phyloP scores from a whole-genome alignment of 495 filamentous ascomycete species.

The Hypomontagnella submonticulosa region DNA sequence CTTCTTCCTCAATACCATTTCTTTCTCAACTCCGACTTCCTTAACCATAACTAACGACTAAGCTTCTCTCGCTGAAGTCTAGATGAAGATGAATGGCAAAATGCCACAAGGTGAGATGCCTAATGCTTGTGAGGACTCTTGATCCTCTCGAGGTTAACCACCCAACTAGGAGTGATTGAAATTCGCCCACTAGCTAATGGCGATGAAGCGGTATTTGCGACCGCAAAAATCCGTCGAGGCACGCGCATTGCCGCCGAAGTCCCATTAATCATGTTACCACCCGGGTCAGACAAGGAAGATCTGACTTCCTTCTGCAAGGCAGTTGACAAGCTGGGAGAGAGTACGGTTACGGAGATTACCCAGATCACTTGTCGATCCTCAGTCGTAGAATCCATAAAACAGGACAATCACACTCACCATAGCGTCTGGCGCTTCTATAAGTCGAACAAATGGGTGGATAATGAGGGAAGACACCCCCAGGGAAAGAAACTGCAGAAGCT shows the following conservation, averaged over 20 bases:
- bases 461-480: constrained; percentile 1
- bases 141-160: neutral
- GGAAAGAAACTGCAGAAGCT: constrained; percentile 17
- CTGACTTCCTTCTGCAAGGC: constrained; percentile 15
- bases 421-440: constrained; percentile 24
- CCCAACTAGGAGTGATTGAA: constrained; percentile 19
- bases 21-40: too few relatives aligned
- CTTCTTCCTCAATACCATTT: too few relatives aligned
- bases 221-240: constrained; percentile 21
- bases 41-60: too few relatives aligned
- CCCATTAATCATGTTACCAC: constrained; percentile 26
- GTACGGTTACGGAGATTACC: constrained; percentile 1
- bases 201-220: constrained; percentile 26
- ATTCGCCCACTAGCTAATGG: constrained; percentile 3
- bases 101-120: constrained; percentile 6
- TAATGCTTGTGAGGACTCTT: neutral
- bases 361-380: constrained; percentile 1
- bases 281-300: constrained; percentile 16
- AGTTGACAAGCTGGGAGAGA: neutral
- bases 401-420: neutral
- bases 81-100: neutral
- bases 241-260: constrained; percentile 32
- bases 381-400: neutral
- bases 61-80: neutral
- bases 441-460: constrained; percentile 21